Conservation (phyloP, 306 rosid species). For the Arachis hypogaea region DNA sequence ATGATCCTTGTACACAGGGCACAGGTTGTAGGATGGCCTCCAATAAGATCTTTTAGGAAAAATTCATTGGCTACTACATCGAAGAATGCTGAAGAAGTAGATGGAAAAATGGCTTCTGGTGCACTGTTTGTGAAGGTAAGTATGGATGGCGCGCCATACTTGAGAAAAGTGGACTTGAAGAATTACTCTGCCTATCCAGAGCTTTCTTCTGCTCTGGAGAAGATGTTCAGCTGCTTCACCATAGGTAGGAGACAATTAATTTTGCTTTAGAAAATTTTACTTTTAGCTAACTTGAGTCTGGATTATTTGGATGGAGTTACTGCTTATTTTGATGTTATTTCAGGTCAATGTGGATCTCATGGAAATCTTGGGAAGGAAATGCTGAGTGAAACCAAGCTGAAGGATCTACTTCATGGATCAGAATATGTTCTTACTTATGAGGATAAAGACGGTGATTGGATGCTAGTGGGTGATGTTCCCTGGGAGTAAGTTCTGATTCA, state of each 20-base stretch:
- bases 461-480: slow-evolving; percentile 95
- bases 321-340: slow-evolving; percentile 53
- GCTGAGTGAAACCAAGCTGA: slow-evolving; percentile 82
- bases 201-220: slow-evolving; percentile 82
- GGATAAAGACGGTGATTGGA: slow-evolving; percentile 94
- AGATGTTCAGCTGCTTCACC: slow-evolving; percentile 88
- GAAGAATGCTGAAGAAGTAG: slow-evolving; percentile 65
- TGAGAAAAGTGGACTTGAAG: slow-evolving; percentile 85
- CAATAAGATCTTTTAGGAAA: slow-evolving; percentile 86
- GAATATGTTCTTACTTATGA: slow-evolving; percentile 86
- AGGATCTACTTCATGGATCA: slow-evolving; percentile 87
- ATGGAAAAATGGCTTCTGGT: slow-evolving; percentile 57
- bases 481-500: slow-evolving; percentile 75
- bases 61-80: slow-evolving; percentile 61
- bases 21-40: slow-evolving; percentile 98
- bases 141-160: slow-evolving; percentile 94
- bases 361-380: slow-evolving; percentile 70
- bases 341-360: slow-evolving; percentile 88
- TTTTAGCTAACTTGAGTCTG: slow-evolving; percentile 23
- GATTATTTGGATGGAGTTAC: slow-evolving; percentile 59
- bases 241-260: slow-evolving; percentile 58
- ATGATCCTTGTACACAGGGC: slow-evolving; percentile 67
- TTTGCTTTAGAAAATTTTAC: slow-evolving; percentile 7
- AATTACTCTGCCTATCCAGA: slow-evolving; percentile 67
- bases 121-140: slow-evolving; percentile 77